Base-by-base conservation (phyloP, 2,329 filamentous ascomycete species). In the Scytalidium sp. region DNA sequence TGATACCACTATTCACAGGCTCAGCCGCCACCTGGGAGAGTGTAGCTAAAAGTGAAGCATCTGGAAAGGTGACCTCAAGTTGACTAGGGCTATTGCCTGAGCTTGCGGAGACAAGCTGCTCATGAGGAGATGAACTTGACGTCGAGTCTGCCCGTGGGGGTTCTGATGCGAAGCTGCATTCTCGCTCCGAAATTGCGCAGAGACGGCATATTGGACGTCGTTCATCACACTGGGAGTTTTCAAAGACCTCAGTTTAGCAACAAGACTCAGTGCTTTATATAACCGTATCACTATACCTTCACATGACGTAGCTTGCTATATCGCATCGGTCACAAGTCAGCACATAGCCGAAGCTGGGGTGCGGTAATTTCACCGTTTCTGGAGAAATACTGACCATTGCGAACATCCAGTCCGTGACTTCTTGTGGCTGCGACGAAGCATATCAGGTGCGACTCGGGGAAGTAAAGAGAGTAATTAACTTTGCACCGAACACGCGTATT, bases 371-470 rank as follows among this genome's bases (percentile, higher is more conserved):
- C 17, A 21, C 20, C 20, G 13, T 6, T 3, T 15, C 6, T 19
- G 7, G 23, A 36, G 27, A 4, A 21, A 3, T 19, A 46, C 56
- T 41, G 39, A 58, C 56, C 60, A 68, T 52, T 64, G 59, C 15
- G 55, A 51, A 49, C 65, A 68, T 19, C 65, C 65, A 11, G 51
- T 53, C 39, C 60, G 57, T 15, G 65, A 66, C 57, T 68, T 68
- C 49, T 62, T 65, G 58, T 67, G 65, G 46, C 58, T 57, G 25
- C 63, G 61, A 50, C 59, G 56, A 46, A 60, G 56, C 55, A 46
- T 46, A 45, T 45, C 17, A 40, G n/a, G n/a, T n/a, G n/a, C n/a
- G n/a, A n/a, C n/a, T n/a, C n/a, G n/a, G n/a, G n/a, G n/a, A n/a
- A n/a, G n/a, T n/a, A n/a, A n/a, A n/a, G n/a, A n/a, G n/a, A n/a